Evolutionary conservation across 768 basidiomycete genomes (phyloP).

Genomic region (Mycena capillaripes): DNA sequence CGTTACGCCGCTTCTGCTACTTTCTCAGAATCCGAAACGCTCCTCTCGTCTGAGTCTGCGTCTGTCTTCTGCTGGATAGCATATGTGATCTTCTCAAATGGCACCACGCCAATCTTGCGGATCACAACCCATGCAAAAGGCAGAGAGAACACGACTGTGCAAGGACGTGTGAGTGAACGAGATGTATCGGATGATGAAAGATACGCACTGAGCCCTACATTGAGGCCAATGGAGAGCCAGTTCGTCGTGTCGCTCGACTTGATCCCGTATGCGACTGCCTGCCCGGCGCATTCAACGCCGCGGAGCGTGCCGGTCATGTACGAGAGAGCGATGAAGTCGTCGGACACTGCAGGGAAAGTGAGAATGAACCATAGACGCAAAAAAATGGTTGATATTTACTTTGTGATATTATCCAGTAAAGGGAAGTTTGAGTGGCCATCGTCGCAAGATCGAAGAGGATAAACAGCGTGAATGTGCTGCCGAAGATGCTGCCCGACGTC

Average conservation of each 20-base stretch:
- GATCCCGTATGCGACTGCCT: constrained; percentile 51
- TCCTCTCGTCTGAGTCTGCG: neutral
- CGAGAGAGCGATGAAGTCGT: constrained; percentile 49
- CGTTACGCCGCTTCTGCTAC: neutral
- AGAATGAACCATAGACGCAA: no score
- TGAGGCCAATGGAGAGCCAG: constrained; percentile 51
- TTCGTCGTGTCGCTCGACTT: constrained; percentile 50
- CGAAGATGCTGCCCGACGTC: constrained; percentile 47
- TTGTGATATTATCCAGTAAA: constrained; percentile 50
- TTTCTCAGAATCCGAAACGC: constrained; percentile 26
- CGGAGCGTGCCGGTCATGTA: constrained; percentile 52
- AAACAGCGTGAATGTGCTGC: constrained; percentile 46
- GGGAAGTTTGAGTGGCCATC: constrained; percentile 50
- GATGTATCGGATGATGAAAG: neutral
- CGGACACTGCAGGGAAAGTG: constrained; percentile 37
- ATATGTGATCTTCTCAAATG: constrained; percentile 44
- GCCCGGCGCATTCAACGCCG: constrained; percentile 50
- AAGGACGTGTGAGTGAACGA: neutral
- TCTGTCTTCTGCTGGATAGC: constrained; percentile 15
- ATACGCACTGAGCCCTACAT: constrained; percentile 48
- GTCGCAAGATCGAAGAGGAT: constrained; percentile 49
- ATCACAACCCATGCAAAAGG: constrained; percentile 49
- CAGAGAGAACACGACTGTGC: constrained; percentile 45
- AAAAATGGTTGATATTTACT: neutral
- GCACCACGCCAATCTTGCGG: constrained; percentile 47